Percentiles rank a stretch among this genome's conserved stretches.
These are phyloP conservation scores for Xylaria grammica DNA, from an alignment of 495 filamentous ascomycete genomes.

Conservation along the genomic window DNA sequence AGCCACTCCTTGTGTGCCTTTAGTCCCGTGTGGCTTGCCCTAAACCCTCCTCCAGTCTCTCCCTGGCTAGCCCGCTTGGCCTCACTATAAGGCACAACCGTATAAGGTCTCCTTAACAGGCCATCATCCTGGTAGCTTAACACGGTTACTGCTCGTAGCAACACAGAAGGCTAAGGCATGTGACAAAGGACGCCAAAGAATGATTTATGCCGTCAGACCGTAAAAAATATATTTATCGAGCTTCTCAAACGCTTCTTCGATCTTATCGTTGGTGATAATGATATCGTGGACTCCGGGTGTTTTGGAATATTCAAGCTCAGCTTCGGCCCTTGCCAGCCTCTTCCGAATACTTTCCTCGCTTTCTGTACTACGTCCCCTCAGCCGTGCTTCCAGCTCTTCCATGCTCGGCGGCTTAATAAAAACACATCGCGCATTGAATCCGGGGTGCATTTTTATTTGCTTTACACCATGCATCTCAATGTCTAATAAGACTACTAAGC, in stretches of 20 bases:
- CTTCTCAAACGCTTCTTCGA: conserved; percentile 24
- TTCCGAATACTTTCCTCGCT: conserved; percentile 24
- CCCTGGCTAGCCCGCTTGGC: no score
- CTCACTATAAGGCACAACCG: not conserved
- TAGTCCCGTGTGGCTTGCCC: no score
- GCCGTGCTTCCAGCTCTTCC: conserved; percentile 24
- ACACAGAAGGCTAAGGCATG: not conserved
- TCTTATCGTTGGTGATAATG: conserved; percentile 27
- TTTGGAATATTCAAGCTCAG: conserved; percentile 26
- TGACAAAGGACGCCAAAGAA: not conserved
- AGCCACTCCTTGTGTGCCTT: no score
- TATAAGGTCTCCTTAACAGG: not conserved
- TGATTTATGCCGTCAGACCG: not conserved
- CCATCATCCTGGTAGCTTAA: conserved; percentile 5
- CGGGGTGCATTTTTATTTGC: conserved; percentile 18
- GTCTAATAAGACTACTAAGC: conserved; percentile 47
- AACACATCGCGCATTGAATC: conserved; percentile 17
- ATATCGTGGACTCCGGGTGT: conserved; percentile 24
- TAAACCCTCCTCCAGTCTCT: no score
- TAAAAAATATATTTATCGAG: not conserved
- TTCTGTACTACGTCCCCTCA: conserved; percentile 25
- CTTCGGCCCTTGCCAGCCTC: conserved; percentile 22
- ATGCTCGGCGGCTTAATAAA: conserved; percentile 27
- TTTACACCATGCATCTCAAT: conserved; percentile 28
- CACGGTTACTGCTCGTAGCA: not conserved